phyloP scores from a whole-genome alignment of 257 asterid genomes.

The Orobanche coerulescens region DNA sequence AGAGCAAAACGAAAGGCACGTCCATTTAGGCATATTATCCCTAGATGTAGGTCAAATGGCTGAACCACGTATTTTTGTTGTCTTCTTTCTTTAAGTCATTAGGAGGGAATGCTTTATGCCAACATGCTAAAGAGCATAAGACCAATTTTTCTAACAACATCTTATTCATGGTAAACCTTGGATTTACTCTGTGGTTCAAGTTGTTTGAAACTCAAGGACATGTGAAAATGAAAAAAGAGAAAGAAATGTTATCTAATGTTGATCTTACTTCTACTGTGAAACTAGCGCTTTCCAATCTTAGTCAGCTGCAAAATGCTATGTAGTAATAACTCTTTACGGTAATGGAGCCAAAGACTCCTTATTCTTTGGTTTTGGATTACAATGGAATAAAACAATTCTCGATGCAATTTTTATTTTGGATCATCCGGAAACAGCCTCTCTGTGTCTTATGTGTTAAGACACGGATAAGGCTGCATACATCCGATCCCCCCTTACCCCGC shows the following conservation, averaged over 20 bases:
- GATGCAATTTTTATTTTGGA: too few species aligned
- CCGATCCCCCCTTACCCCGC: too few species aligned
- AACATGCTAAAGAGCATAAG: constrained; percentile 2
- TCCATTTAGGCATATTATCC: not conserved
- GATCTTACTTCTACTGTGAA: not conserved
- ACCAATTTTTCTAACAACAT: not conserved
- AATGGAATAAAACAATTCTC: too few species aligned
- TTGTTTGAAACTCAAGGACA: too few species aligned
- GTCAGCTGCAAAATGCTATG: not conserved
- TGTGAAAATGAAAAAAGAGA: not conserved
- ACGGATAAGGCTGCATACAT: too few species aligned
- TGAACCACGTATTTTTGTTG: not conserved
- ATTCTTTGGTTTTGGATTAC: too few species aligned
- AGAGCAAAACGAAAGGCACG: not conserved
- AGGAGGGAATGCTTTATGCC: too few species aligned
- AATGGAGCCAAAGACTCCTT: too few species aligned
- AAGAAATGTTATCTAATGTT: not conserved
- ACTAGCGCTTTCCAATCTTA: not conserved
- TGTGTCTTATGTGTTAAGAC: too few species aligned
- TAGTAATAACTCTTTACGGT: not conserved
- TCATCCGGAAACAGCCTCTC: too few species aligned
- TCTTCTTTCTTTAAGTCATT: not conserved
- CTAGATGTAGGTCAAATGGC: not conserved
- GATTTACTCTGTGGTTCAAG: not conserved
- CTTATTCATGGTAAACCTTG: not conserved